These are phyloP conservation scores for Coleophoma eucalyptorum DNA, from an alignment of 2,329 filamentous ascomycete species.

Conservation along the genomic window DNA sequence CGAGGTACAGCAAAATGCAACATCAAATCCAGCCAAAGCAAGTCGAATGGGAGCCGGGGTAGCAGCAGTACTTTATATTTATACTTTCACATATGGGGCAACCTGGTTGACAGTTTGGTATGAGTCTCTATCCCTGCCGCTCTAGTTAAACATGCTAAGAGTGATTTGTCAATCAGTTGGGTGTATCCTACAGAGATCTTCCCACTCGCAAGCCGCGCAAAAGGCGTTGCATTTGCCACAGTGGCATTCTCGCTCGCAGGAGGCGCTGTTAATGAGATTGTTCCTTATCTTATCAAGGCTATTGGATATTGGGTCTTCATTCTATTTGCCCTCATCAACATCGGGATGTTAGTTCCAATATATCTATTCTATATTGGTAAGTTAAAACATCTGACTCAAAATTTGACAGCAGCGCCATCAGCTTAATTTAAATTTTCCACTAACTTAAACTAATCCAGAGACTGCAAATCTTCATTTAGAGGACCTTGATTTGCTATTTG, in stretches of 20 bases:
- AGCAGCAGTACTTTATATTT: slow-evolving; percentile 3
- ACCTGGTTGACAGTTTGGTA: slow-evolving; percentile 8
- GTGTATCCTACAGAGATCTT: slow-evolving; percentile 71
- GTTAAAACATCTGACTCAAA: neutral
- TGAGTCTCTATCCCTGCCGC: neutral
- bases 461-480: slow-evolving; percentile 22
- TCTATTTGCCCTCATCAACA: slow-evolving; percentile 27
- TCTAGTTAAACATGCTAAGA: neutral
- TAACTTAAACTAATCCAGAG: no score
- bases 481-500: slow-evolving; percentile 23
- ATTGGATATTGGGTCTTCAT: slow-evolving; percentile 29
- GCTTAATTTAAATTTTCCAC: no score
- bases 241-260: slow-evolving; percentile 10
- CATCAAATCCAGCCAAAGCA: slow-evolving; percentile 3
- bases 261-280: slow-evolving; percentile 19
- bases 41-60: slow-evolving; percentile 5
- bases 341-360: slow-evolving; percentile 22
- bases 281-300: slow-evolving; percentile 26
- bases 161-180: slow-evolving; percentile 31
- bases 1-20: neutral
- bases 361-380: slow-evolving; percentile 23
- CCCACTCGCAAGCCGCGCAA: slow-evolving; percentile 63
- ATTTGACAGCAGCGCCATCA: no score
- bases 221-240: slow-evolving; percentile 58
- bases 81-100: neutral